Evolutionary conservation across 306 rosid genomes (phyloP), one percentile per base, ranked within the genome.

Genomic region (Sicyos edulis): DNA sequence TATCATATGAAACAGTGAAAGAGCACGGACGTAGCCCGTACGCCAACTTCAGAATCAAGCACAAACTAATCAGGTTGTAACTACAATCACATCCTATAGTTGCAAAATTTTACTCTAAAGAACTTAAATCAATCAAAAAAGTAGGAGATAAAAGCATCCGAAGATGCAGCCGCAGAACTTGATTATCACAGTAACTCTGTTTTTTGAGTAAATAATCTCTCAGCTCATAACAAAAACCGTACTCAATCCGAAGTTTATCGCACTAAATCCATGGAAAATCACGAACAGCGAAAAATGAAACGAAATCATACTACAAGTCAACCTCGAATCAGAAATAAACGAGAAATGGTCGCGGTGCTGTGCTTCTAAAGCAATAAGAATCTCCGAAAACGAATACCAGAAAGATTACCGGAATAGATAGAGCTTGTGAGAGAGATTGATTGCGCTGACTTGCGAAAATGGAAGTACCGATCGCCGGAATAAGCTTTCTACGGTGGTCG

Each of bases 351-450:
- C 54, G 37, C 54, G 37, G 71, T 11, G 37, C 54, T 44, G 52
- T 66, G 54, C 54, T 66, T 66, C 71, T 66, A 44, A n/a, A 10
- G 24, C 50, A 40, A 17, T 40, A n/a, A 42, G 54, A 66, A 66
- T 44, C 16, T 10, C 8, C 17, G 70, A 63, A 63, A 44, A 66
- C 34, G 37, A 44, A 10, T 19, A 44, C 71, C 29, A 40, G 10
- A 65, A 42, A 11, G 10, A 11, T 17, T 1, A 11, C 54, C 8
- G 16, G 6, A 13, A 12, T 13, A 13, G 54, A 66, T 34, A 13
- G 17, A 19, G 34, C 37, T 44, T 10, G 20, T 2, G 7, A 44
- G 37, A 34, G 45, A 66, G 19, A 12, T 2, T n/a, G 11, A 44
- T 20, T 20, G 21, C 52, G 2, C 71, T 20, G 37, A 5, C n/a